Evolutionary conservation across 805 yeast genomes (phyloP), one percentile per base, ranked within the genome.

Genomic region (Hanseniaspora taiwanica): DNA sequence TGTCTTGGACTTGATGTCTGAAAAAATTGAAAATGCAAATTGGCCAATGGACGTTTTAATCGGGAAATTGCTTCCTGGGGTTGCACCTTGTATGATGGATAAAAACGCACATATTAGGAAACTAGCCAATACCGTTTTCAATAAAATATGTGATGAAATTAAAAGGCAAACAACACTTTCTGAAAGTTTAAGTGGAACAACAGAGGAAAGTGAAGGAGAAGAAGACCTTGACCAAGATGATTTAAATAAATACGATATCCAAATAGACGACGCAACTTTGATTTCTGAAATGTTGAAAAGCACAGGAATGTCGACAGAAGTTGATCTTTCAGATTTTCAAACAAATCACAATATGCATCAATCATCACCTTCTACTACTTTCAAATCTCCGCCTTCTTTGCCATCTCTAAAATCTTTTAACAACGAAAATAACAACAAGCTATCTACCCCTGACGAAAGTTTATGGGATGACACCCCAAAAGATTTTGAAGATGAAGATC

Each of bases 41-140:
- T 41, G 44, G 44, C 44, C 44, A 14, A 41, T 39, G 21, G 44
- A 41, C n/a, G 14, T 41, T 4, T 31, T 41, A 5, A 38, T 41
- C 42, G 76, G 78, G 19, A 83, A 80, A 54, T 72, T 87, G 14
- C 61, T 91, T 40, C 89, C 94, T 0, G 84, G 85, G 2, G 71
- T 91, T 42, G 86, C 95, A 0, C 82, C 91, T 1, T 75, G 91
- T 1, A 63, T 89, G 42, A 68, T 89, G 53, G 97, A 91, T 57
- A 70, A 68, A 40, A 79, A 84, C 9, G 60, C 64, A 5, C 70
- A 72, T 40, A 87, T 89, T 2, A 67, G 97, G 44, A 59, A 59
- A 0, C 82, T 80, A 51, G 94, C 96, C 0, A 74, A 74, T 48
- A 59, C 66, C 35, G 70, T 85, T 0, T 76, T 89, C 47, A 76